Evolutionary conservation across 495 filamentous ascomycete genomes (phyloP).

Genomic region (Penicillium maclennaniae): DNA sequence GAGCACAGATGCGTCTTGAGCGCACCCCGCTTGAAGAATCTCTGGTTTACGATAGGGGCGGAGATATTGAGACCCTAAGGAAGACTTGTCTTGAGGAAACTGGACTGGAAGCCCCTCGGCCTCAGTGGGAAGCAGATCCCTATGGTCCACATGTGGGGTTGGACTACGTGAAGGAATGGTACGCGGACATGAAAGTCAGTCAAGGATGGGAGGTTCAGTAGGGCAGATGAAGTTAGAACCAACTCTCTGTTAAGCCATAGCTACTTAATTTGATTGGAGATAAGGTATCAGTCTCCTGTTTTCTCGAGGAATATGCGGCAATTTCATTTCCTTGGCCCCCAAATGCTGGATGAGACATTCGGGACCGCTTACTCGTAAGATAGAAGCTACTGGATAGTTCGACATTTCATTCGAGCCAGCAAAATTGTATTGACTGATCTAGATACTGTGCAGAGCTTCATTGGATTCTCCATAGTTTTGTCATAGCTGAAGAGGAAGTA

Average conservation of each 20-base stretch:
- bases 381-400: too few species aligned
- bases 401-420: too few species aligned
- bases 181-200: slow-evolving; percentile 17
- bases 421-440: too few species aligned
- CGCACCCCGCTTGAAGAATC: slow-evolving; percentile 8
- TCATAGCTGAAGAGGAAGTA: too few species aligned
- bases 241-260: not conserved
- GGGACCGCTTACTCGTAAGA: too few species aligned
- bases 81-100: slow-evolving; percentile 37
- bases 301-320: too few species aligned
- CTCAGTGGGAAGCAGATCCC: slow-evolving; percentile 34
- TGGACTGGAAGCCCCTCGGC: slow-evolving; percentile 28
- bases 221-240: too few species aligned
- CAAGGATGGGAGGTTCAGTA: slow-evolving; percentile 20
- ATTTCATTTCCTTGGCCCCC: too few species aligned
- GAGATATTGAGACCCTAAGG: slow-evolving; percentile 30
- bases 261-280: not conserved
- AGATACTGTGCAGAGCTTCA: too few species aligned
- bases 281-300: too few species aligned
- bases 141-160: slow-evolving; percentile 34
- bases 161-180: slow-evolving; percentile 36
- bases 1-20: slow-evolving; percentile 22
- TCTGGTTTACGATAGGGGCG: slow-evolving; percentile 38
- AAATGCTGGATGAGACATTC: too few species aligned
- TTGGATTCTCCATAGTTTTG: too few species aligned